Conservation (phyloP, 192 early-diverging fungal species). For the Chytriomyces sp. region DNA sequence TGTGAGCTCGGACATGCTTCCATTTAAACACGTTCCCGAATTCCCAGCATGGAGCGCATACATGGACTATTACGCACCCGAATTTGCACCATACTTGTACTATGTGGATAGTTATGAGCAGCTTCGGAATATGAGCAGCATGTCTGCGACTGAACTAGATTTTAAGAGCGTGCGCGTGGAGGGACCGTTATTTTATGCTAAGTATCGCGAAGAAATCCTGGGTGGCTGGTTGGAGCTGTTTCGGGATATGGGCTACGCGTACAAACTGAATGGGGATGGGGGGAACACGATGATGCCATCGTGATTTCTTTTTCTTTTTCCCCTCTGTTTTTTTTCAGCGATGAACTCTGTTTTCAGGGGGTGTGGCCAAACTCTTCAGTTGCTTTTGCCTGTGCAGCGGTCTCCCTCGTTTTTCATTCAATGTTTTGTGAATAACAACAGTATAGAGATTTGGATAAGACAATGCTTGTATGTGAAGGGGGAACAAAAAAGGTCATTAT, state of each 20-base stretch:
- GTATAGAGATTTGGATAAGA: too few relatives aligned
- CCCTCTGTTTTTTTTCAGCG: not conserved
- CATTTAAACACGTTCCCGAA: not conserved
- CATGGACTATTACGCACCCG: conserved; percentile 32
- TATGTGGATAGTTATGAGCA: conserved; percentile 24
- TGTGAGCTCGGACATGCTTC: conserved; percentile 1
- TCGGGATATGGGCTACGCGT: conserved; percentile 22
- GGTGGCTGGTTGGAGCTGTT: conserved; percentile 19
- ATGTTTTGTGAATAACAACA: too few relatives aligned
- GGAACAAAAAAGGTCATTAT: too few relatives aligned
- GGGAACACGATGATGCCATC: conserved; percentile 3
- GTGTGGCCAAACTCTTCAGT: too few relatives aligned
- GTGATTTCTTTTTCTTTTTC: not conserved
- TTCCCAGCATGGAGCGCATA: conserved; percentile 27
- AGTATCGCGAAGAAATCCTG: conserved; percentile 22
- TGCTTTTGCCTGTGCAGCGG: too few relatives aligned
- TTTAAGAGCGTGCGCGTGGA: conserved; percentile 4
- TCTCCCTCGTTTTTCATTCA: too few relatives aligned
- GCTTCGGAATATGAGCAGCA: not conserved
- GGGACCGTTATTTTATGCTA: conserved; percentile 10
- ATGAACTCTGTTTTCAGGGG: not conserved
- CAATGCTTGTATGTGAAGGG: too few relatives aligned
- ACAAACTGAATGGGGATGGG: not conserved
- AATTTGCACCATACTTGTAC: conserved; percentile 29
- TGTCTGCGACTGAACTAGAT: conserved; percentile 13